Percentiles rank a stretch among this genome's conserved stretches.
phyloP scores from a whole-genome alignment of 441 rosid genomes.

The Capsella rubella region DNA sequence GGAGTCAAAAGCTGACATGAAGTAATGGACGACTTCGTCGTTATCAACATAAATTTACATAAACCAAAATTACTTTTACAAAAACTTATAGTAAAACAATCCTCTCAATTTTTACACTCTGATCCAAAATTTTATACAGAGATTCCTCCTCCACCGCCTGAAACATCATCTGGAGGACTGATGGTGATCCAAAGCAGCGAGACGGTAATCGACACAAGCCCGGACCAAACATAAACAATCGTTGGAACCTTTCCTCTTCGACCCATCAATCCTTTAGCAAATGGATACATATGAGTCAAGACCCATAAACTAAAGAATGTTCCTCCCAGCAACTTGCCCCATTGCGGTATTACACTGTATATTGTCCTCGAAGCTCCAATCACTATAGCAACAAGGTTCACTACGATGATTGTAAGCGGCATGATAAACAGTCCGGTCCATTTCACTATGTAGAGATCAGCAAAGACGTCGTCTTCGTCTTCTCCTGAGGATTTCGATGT shows the following conservation, averaged over 20 bases:
- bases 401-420: slow-evolving; percentile 78
- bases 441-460: slow-evolving; percentile 82
- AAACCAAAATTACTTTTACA: slow-evolving; percentile 36
- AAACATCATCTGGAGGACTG: slow-evolving; percentile 60
- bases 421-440: slow-evolving; percentile 87
- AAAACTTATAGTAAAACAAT: slow-evolving; percentile 14
- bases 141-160: slow-evolving; percentile 34
- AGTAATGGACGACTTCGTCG: slow-evolving; percentile 19
- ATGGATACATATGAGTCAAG: slow-evolving; percentile 87
- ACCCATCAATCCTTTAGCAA: slow-evolving; percentile 87
- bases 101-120: slow-evolving; percentile 7
- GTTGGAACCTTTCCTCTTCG: slow-evolving; percentile 89
- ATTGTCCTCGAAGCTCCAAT: slow-evolving; percentile 73
- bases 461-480: slow-evolving; percentile 73
- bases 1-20: slow-evolving; percentile 8
- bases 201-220: slow-evolving; percentile 72
- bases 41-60: slow-evolving; percentile 36
- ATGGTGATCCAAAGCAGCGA: slow-evolving; percentile 79
- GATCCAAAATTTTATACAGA: slow-evolving; percentile 38
- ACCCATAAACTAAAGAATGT: slow-evolving; percentile 88
- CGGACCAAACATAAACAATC: slow-evolving; percentile 85
- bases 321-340: slow-evolving; percentile 87
- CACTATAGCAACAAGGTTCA: slow-evolving; percentile 71
- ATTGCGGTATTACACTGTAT: slow-evolving; percentile 81
- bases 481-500: slow-evolving; percentile 76